Evolutionary conservation across 805 yeast species (phyloP), one percentile per base, ranked within the genome.

Genomic region (Groenewaldozyma salmanticensis): DNA sequence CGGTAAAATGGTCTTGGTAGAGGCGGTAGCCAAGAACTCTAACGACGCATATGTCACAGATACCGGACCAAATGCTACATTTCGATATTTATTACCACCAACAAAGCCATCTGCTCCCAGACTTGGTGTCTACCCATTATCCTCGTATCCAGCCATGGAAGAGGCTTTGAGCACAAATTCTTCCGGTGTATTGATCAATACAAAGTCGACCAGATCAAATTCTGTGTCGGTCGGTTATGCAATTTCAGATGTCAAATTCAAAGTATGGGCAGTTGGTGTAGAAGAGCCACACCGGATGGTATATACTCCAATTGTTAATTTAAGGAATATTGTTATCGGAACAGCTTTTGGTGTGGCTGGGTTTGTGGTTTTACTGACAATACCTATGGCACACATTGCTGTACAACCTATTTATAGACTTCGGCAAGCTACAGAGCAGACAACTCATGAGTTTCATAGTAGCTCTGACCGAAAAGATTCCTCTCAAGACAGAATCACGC

Each of bases 331-430:
- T 38, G 79, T 84, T 44, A 70, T 79, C 35, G 94, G 92, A 4
- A 79, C 83, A 1, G 85, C 83, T 19, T 65, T 87, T 31, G 94
- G 83, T 1, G 75, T 82, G 17, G 92, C 92, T 3, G 83, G 66
- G 1, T 72, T 81, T 47, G 75, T 85, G 67, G 76, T 83, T 49
- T 45, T 83, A 1, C 57, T 83, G n/a, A 84, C 95, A 1, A 73
- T 86, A 57, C 88, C 92, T 4, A 60, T 87, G 40, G 86, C 95
- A 0, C 86, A 83, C 44, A 81, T 78, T 67, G 86, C 88, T 27
- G 88, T 86, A 4, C 62, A 82, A 48, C 96, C 96, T 0, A 85
- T 87, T 43, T 72, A 84, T 33, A 71, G 78, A 43, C 66, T 87
- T 33, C 86, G 82, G 53, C 76, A 77, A 47, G 95, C 94, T 0